phyloP scores from a whole-genome alignment of 768 basidiomycete species.

The Albatrellus ellisii region DNA sequence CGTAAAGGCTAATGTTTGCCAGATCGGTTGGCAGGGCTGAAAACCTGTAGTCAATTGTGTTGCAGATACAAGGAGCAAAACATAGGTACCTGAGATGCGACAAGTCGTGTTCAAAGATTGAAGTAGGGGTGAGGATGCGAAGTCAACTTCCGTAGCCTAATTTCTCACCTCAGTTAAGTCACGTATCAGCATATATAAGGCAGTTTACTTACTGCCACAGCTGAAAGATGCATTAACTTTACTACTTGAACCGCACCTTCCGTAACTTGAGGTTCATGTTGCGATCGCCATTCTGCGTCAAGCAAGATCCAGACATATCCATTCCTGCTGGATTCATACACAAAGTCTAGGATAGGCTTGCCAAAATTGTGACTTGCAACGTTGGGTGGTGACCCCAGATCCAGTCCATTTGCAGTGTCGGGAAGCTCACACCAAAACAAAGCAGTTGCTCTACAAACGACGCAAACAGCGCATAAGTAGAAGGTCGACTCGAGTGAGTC shows the following conservation, averaged over 20 bases:
- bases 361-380: conserved; percentile 32
- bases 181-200: no score
- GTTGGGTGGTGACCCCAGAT: no score
- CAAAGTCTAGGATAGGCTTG: conserved; percentile 50
- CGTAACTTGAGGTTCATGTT: conserved; percentile 3
- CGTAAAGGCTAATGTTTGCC: conserved; percentile 46
- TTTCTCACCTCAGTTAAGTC: no score
- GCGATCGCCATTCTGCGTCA: conserved; percentile 37
- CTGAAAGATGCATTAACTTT: conserved; percentile 9
- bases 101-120: conserved; percentile 24
- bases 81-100: conserved; percentile 30
- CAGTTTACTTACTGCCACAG: conserved; percentile 25
- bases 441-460: conserved; percentile 42
- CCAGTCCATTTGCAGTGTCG: no score
- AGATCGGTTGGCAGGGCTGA: conserved; percentile 38
- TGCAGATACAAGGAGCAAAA: background rate
- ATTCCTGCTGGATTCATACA: conserved; percentile 19
- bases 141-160: no score
- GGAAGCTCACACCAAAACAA: conserved; percentile 37
- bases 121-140: background rate
- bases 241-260: background rate
- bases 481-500: background rate
- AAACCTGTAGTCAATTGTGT: background rate
- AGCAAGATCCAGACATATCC: conserved; percentile 32
- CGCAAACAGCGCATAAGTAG: background rate